Conservation (phyloP, 2,329 filamentous ascomycete species). For the Didymella segeticola region DNA sequence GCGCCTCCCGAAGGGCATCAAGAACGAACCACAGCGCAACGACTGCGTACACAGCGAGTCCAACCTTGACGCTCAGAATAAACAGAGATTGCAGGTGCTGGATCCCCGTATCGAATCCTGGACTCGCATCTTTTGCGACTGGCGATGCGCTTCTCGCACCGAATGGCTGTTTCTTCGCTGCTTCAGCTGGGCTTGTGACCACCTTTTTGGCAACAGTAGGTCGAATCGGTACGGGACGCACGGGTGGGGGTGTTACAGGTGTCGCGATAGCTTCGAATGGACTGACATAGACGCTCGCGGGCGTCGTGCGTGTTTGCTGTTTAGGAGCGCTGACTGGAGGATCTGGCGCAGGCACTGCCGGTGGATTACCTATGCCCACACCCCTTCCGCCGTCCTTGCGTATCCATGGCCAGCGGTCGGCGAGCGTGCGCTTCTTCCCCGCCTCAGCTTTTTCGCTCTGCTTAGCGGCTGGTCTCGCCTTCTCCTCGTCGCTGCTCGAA, state of each 20-base stretch:
- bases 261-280: conserved; percentile 16
- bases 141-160: not conserved
- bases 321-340: not conserved
- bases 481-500: conserved; percentile 17
- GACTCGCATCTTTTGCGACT: not conserved
- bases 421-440: conserved; percentile 16
- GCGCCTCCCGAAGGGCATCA: conserved; percentile 33
- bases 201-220: not conserved
- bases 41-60: conserved; percentile 30
- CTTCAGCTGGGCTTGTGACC: not conserved
- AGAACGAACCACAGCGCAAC: conserved; percentile 40
- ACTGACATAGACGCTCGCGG: not conserved
- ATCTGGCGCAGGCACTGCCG: conserved; percentile 13
- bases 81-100: conserved; percentile 27
- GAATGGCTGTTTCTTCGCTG: conserved; percentile 15
- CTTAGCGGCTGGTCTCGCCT: not conserved
- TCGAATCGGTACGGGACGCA: conserved; percentile 12
- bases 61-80: conserved; percentile 26
- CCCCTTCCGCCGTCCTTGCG: conserved; percentile 5
- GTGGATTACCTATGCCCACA: conserved; percentile 19
- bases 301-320: not conserved
- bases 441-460: not conserved
- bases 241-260: not conserved
- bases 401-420: conserved; percentile 37
- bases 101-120: conserved; percentile 32